phyloP scores from a whole-genome alignment of 495 filamentous ascomycete species.

The Annulohypoxylon nitens region DNA sequence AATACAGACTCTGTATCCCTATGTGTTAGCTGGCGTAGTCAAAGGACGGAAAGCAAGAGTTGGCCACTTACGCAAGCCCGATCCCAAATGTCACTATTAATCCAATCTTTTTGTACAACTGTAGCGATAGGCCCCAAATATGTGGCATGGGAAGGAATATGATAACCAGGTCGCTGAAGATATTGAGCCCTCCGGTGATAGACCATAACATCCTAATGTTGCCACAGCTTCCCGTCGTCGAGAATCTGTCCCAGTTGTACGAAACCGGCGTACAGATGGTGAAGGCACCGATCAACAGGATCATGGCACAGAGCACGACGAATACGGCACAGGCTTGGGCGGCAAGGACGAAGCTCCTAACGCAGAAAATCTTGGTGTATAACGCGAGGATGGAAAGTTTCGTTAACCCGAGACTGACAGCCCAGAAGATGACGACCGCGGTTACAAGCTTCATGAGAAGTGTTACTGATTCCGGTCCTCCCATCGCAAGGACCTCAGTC shows the following conservation, averaged over 20 bases:
- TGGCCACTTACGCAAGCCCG: slow-evolving; percentile 6
- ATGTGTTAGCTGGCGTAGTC: not conserved
- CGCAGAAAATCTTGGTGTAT: slow-evolving; percentile 11
- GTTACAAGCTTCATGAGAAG: not conserved
- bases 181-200: slow-evolving; percentile 10
- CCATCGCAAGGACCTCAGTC: slow-evolving; percentile 9
- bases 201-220: slow-evolving; percentile 3
- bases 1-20: not conserved
- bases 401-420: slow-evolving; percentile 4
- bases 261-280: slow-evolving; percentile 7
- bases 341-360: slow-evolving; percentile 7
- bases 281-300: slow-evolving; percentile 2
- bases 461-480: not conserved
- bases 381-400: slow-evolving; percentile 10
- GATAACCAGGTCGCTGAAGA: slow-evolving; percentile 7
- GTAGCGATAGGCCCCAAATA: slow-evolving; percentile 6
- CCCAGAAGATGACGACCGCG: slow-evolving; percentile 1
- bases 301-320: slow-evolving; percentile 8
- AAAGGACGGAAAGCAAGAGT: not conserved
- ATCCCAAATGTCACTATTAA: slow-evolving; percentile 4
- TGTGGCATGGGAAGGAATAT: slow-evolving; percentile 14
- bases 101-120: slow-evolving; percentile 14
- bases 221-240: not conserved
- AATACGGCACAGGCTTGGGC: slow-evolving; percentile 11
- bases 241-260: slow-evolving; percentile 12